Evolutionary conservation across 1,284 basidiomycete species (phyloP).

Genomic region (Inonotus obliquus): DNA sequence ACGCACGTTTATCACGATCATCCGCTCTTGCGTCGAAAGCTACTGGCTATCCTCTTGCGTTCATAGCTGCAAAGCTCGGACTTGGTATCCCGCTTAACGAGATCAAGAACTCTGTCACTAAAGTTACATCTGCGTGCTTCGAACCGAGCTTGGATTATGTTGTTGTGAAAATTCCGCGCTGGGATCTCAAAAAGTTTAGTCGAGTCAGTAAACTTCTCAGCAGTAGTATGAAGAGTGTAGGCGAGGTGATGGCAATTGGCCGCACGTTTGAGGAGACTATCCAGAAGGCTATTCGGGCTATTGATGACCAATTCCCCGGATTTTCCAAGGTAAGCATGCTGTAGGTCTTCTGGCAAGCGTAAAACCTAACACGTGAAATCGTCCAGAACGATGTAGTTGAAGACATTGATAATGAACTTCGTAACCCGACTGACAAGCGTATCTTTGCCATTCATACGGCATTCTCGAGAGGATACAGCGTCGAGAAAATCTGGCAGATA

Average conservation of each 20-base stretch:
- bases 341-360: neutral
- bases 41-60: slow-evolving; percentile 96
- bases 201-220: slow-evolving; percentile 85
- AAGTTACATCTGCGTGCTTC: slow-evolving; percentile 95
- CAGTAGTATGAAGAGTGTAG: slow-evolving; percentile 98
- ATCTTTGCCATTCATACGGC: slow-evolving; percentile 90
- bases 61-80: slow-evolving; percentile 97
- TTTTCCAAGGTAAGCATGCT: slow-evolving; percentile 70
- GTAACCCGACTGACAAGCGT: slow-evolving; percentile 88
- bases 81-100: slow-evolving; percentile 96
- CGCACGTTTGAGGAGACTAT: slow-evolving; percentile 98
- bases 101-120: slow-evolving; percentile 96
- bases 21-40: slow-evolving; percentile 98
- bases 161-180: slow-evolving; percentile 97
- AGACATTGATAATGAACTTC: slow-evolving; percentile 82
- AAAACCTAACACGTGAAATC: neutral
- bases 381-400: slow-evolving; percentile 77
- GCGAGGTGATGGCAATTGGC: slow-evolving; percentile 99
- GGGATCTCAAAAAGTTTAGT: slow-evolving; percentile 98
- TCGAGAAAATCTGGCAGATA: slow-evolving; percentile 96
- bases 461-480: slow-evolving; percentile 85
- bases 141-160: slow-evolving; percentile 97
- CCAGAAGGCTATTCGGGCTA: slow-evolving; percentile 95
- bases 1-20: slow-evolving; percentile 97
- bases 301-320: slow-evolving; percentile 92